These are phyloP conservation scores for Lentinus tigrinus DNA, from an alignment of 768 basidiomycete species.

Conservation along the genomic window DNA sequence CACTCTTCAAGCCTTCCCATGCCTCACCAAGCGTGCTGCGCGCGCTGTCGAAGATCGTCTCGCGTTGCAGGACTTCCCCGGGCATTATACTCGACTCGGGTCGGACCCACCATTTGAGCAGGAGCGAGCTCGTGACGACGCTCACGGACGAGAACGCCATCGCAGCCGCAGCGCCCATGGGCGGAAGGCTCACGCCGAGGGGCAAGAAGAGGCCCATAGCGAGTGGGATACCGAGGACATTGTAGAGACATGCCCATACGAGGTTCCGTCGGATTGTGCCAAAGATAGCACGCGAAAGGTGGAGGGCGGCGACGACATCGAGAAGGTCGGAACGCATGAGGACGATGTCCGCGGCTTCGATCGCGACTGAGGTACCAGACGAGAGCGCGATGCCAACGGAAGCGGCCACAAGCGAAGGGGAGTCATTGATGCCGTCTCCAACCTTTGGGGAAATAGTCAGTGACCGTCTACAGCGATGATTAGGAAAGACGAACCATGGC, in stretches of 20 bases:
- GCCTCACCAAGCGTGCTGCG: conserved; percentile 41
- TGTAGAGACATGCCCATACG: conserved; percentile 95
- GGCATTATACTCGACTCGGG: conserved; percentile 72
- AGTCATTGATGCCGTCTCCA: conserved; percentile 99
- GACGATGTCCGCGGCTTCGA: conserved; percentile 97
- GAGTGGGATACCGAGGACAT: conserved; percentile 89
- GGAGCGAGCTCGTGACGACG: conserved; percentile 87
- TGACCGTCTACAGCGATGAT: not conserved
- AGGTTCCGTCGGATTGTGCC: conserved; percentile 89
- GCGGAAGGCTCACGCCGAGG: conserved; percentile 88
- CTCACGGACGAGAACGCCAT: conserved; percentile 98
- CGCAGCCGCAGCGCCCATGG: conserved; percentile 97
- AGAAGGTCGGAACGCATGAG: conserved; percentile 96
- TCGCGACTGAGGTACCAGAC: conserved; percentile 94
- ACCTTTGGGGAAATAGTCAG: conserved; percentile 50
- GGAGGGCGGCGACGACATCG: conserved; percentile 94
- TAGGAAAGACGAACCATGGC: conserved; percentile 71
- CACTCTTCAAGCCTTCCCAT: conserved; percentile 42
- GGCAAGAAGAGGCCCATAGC: conserved; percentile 98
- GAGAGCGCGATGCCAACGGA: conserved; percentile 96
- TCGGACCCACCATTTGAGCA: conserved; percentile 81
- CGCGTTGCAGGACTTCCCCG: conserved; percentile 40
- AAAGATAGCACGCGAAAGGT: conserved; percentile 89
- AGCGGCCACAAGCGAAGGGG: conserved; percentile 93
- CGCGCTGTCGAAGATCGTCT: conserved; percentile 42